Percentiles rank a stretch among this genome's conserved stretches.
These are phyloP conservation scores for Artemisia tridentata DNA, from an alignment of 129 eudicot genomes.

Conservation along the genomic window DNA sequence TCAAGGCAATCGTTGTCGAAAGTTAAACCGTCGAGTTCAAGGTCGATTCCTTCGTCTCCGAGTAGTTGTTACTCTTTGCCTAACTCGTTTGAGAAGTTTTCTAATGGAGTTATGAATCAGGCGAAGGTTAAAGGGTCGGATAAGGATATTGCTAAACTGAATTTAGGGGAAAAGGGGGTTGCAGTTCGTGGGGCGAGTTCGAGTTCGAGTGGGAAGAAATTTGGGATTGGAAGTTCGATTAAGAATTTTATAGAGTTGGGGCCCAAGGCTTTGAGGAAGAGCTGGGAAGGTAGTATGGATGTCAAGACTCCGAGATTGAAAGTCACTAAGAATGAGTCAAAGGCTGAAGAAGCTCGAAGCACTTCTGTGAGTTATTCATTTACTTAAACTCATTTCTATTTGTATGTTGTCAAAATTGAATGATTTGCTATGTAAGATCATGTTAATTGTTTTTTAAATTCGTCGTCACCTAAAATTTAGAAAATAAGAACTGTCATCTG, in stretches of 20 bases:
- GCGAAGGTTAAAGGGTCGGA: conserved; percentile 72
- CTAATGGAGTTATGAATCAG: conserved; percentile 74
- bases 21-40: too few relatives aligned
- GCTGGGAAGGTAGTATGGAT: conserved; percentile 98
- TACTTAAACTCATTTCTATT: too few relatives aligned
- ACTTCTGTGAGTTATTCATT: too few relatives aligned
- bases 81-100: conserved; percentile 82
- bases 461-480: neutral
- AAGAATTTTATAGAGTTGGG: too few relatives aligned
- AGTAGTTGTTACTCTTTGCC: conserved; percentile 95
- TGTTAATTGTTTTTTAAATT: neutral
- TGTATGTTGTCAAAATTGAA: too few relatives aligned
- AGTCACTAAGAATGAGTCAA: conserved; percentile 47
- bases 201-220: conserved; percentile 51
- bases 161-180: conserved; percentile 48
- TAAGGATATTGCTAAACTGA: conserved; percentile 49
- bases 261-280: conserved; percentile 87
- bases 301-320: conserved; percentile 63
- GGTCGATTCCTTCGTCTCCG: too few relatives aligned
- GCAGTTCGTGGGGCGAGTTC: conserved; percentile 48
- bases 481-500: neutral
- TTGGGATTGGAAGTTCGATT: too few relatives aligned
- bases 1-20: too few relatives aligned
- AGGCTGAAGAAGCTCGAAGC: conserved; percentile 59
- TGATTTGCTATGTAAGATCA: neutral